A percentile compares a stretch with the other conserved stretches of the same genome.
Evolutionary conservation across 768 basidiomycete genomes (phyloP).

Genomic region (Ramaria rubella): DNA sequence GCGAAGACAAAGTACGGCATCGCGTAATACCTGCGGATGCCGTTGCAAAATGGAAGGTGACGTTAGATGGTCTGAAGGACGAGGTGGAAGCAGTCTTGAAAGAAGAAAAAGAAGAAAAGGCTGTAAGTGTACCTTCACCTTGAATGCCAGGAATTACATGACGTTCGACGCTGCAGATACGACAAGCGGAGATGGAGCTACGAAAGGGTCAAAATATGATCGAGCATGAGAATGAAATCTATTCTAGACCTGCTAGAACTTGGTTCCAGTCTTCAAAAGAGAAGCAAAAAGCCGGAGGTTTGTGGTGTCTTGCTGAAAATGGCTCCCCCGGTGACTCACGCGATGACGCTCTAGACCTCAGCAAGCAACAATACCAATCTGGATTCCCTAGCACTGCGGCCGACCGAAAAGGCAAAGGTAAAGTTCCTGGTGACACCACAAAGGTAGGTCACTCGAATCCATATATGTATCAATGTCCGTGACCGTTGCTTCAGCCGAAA

Average conservation of each 20-base stretch:
- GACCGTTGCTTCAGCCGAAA: constrained; percentile 46
- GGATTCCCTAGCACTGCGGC: constrained; percentile 27
- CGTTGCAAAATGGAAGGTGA: constrained; percentile 61
- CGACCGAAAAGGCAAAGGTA: background rate
- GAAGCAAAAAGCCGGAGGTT: constrained; percentile 75
- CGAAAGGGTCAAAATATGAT: constrained; percentile 94
- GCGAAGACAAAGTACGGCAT: constrained; percentile 79
- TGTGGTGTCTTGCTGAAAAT: constrained; percentile 6
- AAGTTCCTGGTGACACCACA: background rate
- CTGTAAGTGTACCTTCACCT: constrained; percentile 40
- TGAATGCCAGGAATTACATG: constrained; percentile 11
- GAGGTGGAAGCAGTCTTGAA: constrained; percentile 75
- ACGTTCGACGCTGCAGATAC: constrained; percentile 45
- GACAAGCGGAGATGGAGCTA: constrained; percentile 92
- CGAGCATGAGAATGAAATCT: constrained; percentile 89
- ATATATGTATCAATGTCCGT: background rate
- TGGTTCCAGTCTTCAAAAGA: constrained; percentile 95
- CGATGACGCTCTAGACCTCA: constrained; percentile 43
- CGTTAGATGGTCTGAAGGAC: constrained; percentile 60
- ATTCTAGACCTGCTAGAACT: constrained; percentile 88
- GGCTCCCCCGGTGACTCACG: constrained; percentile 7
- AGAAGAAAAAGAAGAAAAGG: constrained; percentile 95
- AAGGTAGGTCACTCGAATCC: background rate
- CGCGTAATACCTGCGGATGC: constrained; percentile 77
- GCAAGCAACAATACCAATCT: constrained; percentile 69